These are phyloP conservation scores for Royoungia palumana DNA, from an alignment of 768 basidiomycete genomes.

Conservation along the genomic window DNA sequence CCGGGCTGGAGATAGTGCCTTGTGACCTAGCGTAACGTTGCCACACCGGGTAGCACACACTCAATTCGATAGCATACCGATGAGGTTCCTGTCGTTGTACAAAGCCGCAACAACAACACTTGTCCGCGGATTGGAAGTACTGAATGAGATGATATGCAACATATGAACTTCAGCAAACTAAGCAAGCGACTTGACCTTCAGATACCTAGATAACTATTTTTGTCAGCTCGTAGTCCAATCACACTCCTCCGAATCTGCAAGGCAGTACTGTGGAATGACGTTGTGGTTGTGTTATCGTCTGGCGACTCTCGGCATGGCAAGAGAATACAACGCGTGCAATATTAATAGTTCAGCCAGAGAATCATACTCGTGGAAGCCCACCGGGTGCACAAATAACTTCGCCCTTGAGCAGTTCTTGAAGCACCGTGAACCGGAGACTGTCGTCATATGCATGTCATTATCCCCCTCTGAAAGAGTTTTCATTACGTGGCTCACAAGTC, in stretches of 20 bases:
- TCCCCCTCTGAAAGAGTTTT: background rate
- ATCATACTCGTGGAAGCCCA: background rate
- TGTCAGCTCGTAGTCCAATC: no score
- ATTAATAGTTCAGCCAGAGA: background rate
- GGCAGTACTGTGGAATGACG: no score
- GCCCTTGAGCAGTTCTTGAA: background rate
- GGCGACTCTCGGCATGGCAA: no score
- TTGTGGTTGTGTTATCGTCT: no score
- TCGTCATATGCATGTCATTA: background rate
- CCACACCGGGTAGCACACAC: background rate
- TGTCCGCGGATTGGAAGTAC: conserved; percentile 5
- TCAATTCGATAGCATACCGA: background rate
- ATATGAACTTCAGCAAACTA: no score
- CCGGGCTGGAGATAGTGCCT: background rate
- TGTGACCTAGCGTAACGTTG: background rate
- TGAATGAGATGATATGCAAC: background rate
- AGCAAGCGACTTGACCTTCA: no score
- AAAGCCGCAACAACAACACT: conserved; percentile 8
- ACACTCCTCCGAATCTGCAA: no score
- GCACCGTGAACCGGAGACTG: background rate
- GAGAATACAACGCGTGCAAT: background rate
- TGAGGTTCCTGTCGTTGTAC: background rate
- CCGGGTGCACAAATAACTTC: background rate
- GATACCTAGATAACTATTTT: no score
- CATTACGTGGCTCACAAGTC: background rate